A percentile compares a stretch with the other conserved stretches of the same genome.
Evolutionary conservation across 208 protist species (phyloP).

Genomic region (Trypanosoma lewisi): DNA sequence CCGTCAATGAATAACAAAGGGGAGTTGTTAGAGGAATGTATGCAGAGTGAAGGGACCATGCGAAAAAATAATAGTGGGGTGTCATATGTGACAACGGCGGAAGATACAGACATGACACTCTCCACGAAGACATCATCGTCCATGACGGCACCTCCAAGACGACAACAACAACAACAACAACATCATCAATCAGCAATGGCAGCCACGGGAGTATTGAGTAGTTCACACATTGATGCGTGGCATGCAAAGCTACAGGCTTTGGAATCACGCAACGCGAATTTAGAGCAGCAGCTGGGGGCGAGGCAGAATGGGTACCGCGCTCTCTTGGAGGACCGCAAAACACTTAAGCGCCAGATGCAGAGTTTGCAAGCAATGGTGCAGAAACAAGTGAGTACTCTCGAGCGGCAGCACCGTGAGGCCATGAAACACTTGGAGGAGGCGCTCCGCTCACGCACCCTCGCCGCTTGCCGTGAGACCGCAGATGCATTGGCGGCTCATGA

Average conservation of each 20-base stretch:
- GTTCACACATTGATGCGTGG: not conserved
- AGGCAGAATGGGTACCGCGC: conserved; percentile 4
- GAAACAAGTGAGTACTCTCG: not conserved
- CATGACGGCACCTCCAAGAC: not conserved
- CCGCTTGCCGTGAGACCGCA: not conserved
- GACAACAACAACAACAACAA: not conserved
- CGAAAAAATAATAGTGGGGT: no score
- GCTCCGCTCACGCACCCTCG: conserved; percentile 1
- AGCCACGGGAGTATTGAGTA: no score
- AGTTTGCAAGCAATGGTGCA: not conserved
- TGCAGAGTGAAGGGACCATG: no score
- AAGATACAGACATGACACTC: not conserved
- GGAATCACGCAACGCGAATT: not conserved
- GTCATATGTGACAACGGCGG: not conserved
- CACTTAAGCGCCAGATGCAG: conserved; percentile 2
- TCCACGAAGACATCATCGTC: not conserved
- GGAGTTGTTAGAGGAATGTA: no score
- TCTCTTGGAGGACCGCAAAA: conserved; percentile 14
- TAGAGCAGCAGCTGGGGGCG: conserved; percentile 2
- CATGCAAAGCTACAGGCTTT: not conserved
- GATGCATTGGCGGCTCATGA: not conserved
- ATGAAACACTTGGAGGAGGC: conserved; percentile 18
- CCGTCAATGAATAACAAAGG: no score
- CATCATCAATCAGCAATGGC: no score
- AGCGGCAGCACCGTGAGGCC: conserved; percentile 14